Evolutionary conservation across 2,329 filamentous ascomycete genomes (phyloP).

Genomic region (Bipolaris bicolor): DNA sequence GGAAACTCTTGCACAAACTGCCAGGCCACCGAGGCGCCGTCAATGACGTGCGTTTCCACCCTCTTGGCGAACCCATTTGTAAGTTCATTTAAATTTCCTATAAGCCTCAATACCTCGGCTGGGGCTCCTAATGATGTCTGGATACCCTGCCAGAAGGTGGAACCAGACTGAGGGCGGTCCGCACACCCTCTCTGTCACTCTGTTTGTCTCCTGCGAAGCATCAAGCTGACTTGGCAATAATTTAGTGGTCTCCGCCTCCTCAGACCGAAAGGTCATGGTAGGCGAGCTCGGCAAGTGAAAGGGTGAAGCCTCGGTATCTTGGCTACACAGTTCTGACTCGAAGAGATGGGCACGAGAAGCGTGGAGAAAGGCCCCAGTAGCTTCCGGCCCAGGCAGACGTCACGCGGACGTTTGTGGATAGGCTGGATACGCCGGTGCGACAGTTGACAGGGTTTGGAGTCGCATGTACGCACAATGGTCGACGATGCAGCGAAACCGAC

Average conservation of each 20-base stretch:
- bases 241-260: conserved; percentile 83
- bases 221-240: conserved; percentile 39
- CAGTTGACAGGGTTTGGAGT: conserved; percentile 27
- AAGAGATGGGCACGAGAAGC: conserved; percentile 32
- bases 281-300: conserved; percentile 75
- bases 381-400: conserved; percentile 28
- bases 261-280: conserved; percentile 83
- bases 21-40: conserved; percentile 95
- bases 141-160: not conserved
- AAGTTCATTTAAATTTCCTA: conserved; percentile 54
- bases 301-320: conserved; percentile 22
- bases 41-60: conserved; percentile 91
- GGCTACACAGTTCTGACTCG: conserved; percentile 29
- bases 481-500: conserved; percentile 5
- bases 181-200: not conserved
- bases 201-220: conserved; percentile 8
- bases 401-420: conserved; percentile 29
- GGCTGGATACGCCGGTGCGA: conserved; percentile 45
- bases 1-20: conserved; percentile 91
- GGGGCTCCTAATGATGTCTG: not conserved
- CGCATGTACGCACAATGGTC: conserved; percentile 11
- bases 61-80: conserved; percentile 84
- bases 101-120: not conserved
- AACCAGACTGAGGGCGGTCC: not conserved
- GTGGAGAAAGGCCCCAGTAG: conserved; percentile 31